Evolutionary conservation across 2,329 filamentous ascomycete species (phyloP), one percentile per base, ranked within the genome.

Genomic region (Blastomyces gilchristii): DNA sequence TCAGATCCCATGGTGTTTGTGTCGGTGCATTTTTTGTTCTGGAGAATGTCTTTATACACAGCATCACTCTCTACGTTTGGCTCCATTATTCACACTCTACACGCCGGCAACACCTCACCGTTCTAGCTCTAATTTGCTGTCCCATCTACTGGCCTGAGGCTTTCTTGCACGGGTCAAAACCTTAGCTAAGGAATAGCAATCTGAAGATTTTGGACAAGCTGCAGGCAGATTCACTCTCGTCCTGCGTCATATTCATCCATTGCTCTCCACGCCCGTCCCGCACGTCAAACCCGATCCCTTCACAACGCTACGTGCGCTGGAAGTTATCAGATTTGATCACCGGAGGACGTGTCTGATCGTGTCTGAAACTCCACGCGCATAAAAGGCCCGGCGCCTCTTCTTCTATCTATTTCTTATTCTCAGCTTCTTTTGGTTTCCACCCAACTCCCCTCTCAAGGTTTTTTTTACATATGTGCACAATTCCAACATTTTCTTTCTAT

Each of bases 31-130:
- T 47, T 18, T 18, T 18, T 59, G 41, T 43, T 47, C 8, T 47
- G 25, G 57, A 59, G 57, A 59, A 59, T 59, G 25, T 43, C 57
- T 59, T 59, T 47, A 59, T 37, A 59, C 57, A 34, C 22, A n/a
- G 22, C 9, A 16, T 59, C 57, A 59, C 57, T 47, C 41, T 31
- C 16, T 18, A 3, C 12, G 25, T 43, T 59, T 59, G 57, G 37
- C 16, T 59, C 25, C 39, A 22, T 22, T 37, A 43, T 57, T 41
- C 37, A 34, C 28, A n/a, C 28, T 34, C 57, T 43, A 37, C 39
- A 37, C 16, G 11, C 12, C 25, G 28, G 41, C 18, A n/a, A 45
- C 41, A 18, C 43, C 57, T 22, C 49, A 8, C 3, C 12, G 16
- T 16, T 31, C 41, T 47, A 47, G 4, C 7, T 49, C 57, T 31